These are phyloP conservation scores for Sporothrix protearum DNA, from an alignment of 2,329 filamentous ascomycete genomes.

Conservation along the genomic window DNA sequence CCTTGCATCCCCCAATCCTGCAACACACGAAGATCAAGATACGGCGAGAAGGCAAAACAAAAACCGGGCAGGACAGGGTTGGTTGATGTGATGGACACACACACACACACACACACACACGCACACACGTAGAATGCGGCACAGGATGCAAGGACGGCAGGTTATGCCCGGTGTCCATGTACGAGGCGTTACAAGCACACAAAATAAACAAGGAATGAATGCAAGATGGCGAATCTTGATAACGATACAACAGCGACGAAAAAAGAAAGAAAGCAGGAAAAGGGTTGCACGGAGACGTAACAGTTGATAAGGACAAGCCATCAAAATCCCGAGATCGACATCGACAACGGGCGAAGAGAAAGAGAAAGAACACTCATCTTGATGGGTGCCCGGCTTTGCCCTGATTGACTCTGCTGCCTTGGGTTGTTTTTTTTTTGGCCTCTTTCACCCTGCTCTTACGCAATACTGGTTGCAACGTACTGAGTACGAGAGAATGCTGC, in stretches of 20 bases:
- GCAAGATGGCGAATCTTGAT: neutral
- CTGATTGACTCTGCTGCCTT: neutral
- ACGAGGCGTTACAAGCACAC: neutral
- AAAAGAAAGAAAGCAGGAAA: no score
- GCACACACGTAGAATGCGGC: neutral
- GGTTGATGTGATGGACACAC: neutral
- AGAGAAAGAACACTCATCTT: neutral
- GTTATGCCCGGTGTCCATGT: neutral
- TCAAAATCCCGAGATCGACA: neutral
- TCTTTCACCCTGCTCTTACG: neutral
- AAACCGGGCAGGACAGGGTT: neutral
- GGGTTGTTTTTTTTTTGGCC: neutral
- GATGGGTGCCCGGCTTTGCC: neutral
- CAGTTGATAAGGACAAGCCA: neutral
- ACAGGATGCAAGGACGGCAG: neutral
- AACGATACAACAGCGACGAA: no score
- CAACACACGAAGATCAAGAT: neutral
- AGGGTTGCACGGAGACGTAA: neutral
- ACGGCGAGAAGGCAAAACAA: neutral
- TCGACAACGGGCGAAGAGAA: neutral
- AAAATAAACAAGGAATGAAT: neutral
- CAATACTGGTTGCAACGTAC: neutral
- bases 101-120: no score
- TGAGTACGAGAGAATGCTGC: no score
- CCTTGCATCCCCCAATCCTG: slow-evolving; percentile 9